Percentiles rank a stretch among this genome's conserved stretches.
Evolutionary conservation across 1,284 basidiomycete genomes (phyloP).

Genomic region (Inonotus obliquus): DNA sequence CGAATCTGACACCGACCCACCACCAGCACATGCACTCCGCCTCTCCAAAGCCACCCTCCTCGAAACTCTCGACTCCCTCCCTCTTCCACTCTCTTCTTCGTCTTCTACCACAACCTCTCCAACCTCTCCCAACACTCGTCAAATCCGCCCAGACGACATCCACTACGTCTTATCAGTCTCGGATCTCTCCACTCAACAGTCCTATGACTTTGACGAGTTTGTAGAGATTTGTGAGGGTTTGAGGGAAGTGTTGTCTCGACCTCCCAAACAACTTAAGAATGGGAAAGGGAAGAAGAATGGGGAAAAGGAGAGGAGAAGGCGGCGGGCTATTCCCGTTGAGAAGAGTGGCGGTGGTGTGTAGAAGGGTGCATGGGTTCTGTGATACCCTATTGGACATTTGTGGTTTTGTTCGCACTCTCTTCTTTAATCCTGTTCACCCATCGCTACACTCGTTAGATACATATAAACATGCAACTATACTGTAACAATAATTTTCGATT

Average conservation of each 20-base stretch:
- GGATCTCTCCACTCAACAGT: conserved; percentile 51
- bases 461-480: too few species aligned
- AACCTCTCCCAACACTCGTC: not conserved
- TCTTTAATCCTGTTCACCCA: not conserved
- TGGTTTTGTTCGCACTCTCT: not conserved
- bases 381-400: not conserved
- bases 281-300: conserved; percentile 28
- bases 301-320: conserved; percentile 42
- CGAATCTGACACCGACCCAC: conserved; percentile 27
- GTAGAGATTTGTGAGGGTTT: conserved; percentile 78
- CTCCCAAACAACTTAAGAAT: conserved; percentile 19
- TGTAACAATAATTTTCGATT: too few species aligned
- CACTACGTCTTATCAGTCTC: conserved; percentile 75
- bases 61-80: conserved; percentile 39
- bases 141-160: conserved; percentile 50
- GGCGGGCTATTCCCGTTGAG: conserved; percentile 73
- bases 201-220: conserved; percentile 74
- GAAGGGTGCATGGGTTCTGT: not conserved
- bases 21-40: conserved; percentile 20
- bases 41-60: conserved; percentile 27
- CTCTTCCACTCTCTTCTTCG: conserved; percentile 27
- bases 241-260: conserved; percentile 71
- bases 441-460: not conserved
- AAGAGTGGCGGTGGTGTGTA: conserved; percentile 81
- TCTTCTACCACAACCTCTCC: not conserved